A percentile compares a stretch with the other conserved stretches of the same genome.
phyloP scores from a whole-genome alignment of 148 eudicot genomes.

The Vaccinium darrowii region DNA sequence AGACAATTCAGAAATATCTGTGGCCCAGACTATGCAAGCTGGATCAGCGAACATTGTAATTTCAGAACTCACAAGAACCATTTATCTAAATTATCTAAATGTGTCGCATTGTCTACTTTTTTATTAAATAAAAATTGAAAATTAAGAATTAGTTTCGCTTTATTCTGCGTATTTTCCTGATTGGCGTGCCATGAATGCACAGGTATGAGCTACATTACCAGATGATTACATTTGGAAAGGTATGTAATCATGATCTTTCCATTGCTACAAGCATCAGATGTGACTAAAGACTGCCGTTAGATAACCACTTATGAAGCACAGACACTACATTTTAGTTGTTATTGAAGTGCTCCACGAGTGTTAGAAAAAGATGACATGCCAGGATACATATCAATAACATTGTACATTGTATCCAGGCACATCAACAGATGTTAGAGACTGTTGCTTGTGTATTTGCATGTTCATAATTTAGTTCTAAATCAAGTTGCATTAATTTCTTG shows the following conservation, averaged over 20 bases:
- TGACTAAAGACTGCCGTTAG: not conserved
- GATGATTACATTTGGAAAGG: conserved; percentile 82
- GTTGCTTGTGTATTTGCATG: not conserved
- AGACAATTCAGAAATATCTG: conserved; percentile 62
- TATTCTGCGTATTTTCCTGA: conserved; percentile 16
- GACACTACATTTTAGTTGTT: not conserved
- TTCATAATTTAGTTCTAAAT: not conserved
- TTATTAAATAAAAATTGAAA: not conserved
- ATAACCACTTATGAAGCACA: not conserved
- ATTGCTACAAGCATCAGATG: not conserved
- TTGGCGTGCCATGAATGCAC: conserved; percentile 17
- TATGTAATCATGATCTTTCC: conserved; percentile 19
- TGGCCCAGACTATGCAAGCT: conserved; percentile 74
- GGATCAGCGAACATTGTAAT: conserved; percentile 62
- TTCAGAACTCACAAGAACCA: conserved; percentile 16
- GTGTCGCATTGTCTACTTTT: not conserved
- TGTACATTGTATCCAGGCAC: not conserved
- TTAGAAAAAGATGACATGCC: not conserved
- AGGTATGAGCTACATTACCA: conserved; percentile 80
- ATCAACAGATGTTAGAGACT: not conserved
- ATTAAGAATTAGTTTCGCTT: not conserved
- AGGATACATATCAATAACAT: not conserved
- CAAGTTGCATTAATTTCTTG: not conserved
- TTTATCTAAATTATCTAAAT: conserved; percentile 1
- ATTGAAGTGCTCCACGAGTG: not conserved